Evolutionary conservation across 2,329 filamentous ascomycete species (phyloP).

Genomic region (Stachybotrys chlorohalonatus): DNA sequence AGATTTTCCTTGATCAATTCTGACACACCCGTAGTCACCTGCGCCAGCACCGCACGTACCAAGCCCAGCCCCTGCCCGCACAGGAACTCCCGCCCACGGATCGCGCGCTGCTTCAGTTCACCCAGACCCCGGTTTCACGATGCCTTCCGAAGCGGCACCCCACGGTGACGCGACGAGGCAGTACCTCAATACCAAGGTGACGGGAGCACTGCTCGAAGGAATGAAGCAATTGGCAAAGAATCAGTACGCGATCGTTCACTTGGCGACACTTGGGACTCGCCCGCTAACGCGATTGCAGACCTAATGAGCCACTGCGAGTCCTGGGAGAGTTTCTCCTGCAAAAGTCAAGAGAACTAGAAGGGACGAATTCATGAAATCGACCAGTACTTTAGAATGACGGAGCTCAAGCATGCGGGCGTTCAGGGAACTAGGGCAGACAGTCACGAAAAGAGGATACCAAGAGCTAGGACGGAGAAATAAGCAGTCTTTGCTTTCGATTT

Average conservation of each 20-base stretch:
- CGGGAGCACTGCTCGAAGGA: slow-evolving; percentile 58
- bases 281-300: slow-evolving; percentile 29
- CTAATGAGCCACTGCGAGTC: slow-evolving; percentile 57
- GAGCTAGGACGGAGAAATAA: slow-evolving; percentile 16
- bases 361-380: slow-evolving; percentile 10
- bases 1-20: not conserved
- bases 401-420: slow-evolving; percentile 12
- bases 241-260: slow-evolving; percentile 45
- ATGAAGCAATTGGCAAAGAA: slow-evolving; percentile 67
- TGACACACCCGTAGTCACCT: slow-evolving; percentile 20
- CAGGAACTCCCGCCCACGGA: slow-evolving; percentile 38
- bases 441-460: slow-evolving; percentile 12
- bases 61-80: slow-evolving; percentile 33
- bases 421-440: slow-evolving; percentile 6
- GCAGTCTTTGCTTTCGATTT: slow-evolving; percentile 25
- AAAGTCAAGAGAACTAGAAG: slow-evolving; percentile 56
- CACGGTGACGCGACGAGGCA: slow-evolving; percentile 62
- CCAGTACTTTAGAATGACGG: slow-evolving; percentile 2
- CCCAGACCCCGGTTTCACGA: slow-evolving; percentile 41
- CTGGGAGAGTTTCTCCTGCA: slow-evolving; percentile 64
- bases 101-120: slow-evolving; percentile 50
- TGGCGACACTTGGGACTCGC: not conserved
- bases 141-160: slow-evolving; percentile 49
- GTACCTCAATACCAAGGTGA: slow-evolving; percentile 65
- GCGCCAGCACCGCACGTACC: slow-evolving; percentile 25